Conservation (phyloP, 768 basidiomycete species). For the Glaciozyma antarctica region DNA sequence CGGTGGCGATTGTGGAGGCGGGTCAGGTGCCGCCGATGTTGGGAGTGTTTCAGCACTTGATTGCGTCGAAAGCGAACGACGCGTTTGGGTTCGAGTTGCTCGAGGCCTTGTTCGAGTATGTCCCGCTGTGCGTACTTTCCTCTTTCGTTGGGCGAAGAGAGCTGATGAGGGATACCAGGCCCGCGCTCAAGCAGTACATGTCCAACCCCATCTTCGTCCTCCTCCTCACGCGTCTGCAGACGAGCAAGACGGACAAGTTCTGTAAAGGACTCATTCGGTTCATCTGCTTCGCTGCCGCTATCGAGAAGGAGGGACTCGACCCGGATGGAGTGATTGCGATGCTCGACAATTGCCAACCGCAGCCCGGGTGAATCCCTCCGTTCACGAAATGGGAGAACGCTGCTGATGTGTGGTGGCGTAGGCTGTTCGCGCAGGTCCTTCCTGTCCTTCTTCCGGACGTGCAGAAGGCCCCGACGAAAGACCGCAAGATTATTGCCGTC, state of each 20-base stretch:
- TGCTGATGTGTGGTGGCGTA: slow-evolving; percentile 31
- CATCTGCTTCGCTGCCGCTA: slow-evolving; percentile 62
- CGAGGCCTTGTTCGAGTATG: slow-evolving; percentile 59
- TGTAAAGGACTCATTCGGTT: slow-evolving; percentile 73
- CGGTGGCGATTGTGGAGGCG: slow-evolving; percentile 53
- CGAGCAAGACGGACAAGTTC: slow-evolving; percentile 77
- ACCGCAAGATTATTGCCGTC: slow-evolving; percentile 73
- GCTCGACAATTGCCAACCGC: slow-evolving; percentile 66
- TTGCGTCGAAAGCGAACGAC: slow-evolving; percentile 70
- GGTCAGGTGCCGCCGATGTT: slow-evolving; percentile 69
- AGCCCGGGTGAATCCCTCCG: slow-evolving; percentile 50
- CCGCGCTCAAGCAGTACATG: slow-evolving; percentile 60
- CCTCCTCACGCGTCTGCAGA: slow-evolving; percentile 74
- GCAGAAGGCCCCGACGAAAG: slow-evolving; percentile 67
- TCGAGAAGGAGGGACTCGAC: slow-evolving; percentile 61
- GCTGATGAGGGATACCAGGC: slow-evolving; percentile 41
- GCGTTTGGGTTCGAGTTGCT: slow-evolving; percentile 83
- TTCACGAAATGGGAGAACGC: background rate
- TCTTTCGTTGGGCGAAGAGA: background rate
- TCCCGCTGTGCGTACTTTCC: slow-evolving; percentile 57
- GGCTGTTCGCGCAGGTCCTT: slow-evolving; percentile 71
- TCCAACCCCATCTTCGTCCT: slow-evolving; percentile 58
- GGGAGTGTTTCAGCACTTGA: slow-evolving; percentile 83
- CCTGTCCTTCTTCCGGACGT: slow-evolving; percentile 68
- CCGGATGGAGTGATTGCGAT: slow-evolving; percentile 71